Conservation (phyloP, 2,329 filamentous ascomycete species). For the Monosporascus sp. region DNA sequence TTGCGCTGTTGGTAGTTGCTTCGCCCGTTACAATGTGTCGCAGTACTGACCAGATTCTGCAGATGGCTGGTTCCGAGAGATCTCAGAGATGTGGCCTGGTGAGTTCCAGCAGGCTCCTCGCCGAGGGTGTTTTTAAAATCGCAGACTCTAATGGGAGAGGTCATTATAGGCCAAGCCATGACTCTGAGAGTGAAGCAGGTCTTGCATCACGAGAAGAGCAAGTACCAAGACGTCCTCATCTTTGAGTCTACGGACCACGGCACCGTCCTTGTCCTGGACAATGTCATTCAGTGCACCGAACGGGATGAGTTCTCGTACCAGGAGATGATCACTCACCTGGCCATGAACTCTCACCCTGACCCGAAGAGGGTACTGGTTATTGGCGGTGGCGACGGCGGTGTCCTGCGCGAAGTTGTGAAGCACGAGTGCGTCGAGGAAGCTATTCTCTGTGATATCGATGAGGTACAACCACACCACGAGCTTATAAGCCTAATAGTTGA, state of each 20-base stretch:
- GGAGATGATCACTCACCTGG: slow-evolving; percentile 99
- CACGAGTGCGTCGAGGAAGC: slow-evolving; percentile 96
- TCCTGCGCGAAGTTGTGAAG: slow-evolving; percentile 98
- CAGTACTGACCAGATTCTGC: slow-evolving; percentile 10
- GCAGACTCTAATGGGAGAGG: not conserved
- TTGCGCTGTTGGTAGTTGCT: not conserved
- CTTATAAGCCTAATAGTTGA: slow-evolving; percentile 2
- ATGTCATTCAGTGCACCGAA: slow-evolving; percentile 98
- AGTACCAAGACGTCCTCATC: slow-evolving; percentile 98
- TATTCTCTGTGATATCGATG: slow-evolving; percentile 95
- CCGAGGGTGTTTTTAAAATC: not conserved
- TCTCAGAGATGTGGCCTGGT: slow-evolving; percentile 95
- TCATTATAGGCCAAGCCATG: slow-evolving; percentile 78
- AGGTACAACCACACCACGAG: slow-evolving; percentile 60
- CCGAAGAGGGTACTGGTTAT: slow-evolving; percentile 98
- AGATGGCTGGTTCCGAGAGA: slow-evolving; percentile 99
- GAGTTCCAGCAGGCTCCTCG: slow-evolving; percentile 22
- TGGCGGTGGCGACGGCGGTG: slow-evolving; percentile 93
- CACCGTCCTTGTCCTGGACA: slow-evolving; percentile 93
- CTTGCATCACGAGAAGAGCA: slow-evolving; percentile 96
- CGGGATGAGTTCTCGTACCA: slow-evolving; percentile 99
- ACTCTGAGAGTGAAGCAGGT: slow-evolving; percentile 96
- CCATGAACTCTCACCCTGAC: slow-evolving; percentile 97
- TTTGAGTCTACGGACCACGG: slow-evolving; percentile 98
- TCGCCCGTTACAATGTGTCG: not conserved